phyloP scores from a whole-genome alignment of 108 stramenopile genomes.

The Chaetoceros muelleri region DNA sequence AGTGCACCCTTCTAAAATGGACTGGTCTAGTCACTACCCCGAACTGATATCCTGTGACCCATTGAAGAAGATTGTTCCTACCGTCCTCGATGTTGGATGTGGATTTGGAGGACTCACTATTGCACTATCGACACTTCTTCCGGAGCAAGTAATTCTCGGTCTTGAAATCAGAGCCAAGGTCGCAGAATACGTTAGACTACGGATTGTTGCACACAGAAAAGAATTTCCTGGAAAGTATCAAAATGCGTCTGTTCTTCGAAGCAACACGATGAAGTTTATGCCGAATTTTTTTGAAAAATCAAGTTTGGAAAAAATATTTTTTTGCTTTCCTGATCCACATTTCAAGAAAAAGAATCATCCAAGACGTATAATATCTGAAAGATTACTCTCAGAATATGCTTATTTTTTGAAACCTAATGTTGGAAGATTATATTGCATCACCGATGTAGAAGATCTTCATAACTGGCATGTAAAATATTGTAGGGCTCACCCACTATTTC shows the following conservation, averaged over 20 bases:
- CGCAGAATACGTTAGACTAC: slow-evolving; percentile 88
- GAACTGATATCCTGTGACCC: too few relatives aligned
- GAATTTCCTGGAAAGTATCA: slow-evolving; percentile 64
- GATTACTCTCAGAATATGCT: slow-evolving; percentile 89
- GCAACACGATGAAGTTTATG: slow-evolving; percentile 90
- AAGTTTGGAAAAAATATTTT: slow-evolving; percentile 81
- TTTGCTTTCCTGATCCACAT: slow-evolving; percentile 98
- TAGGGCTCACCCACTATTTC: slow-evolving; percentile 76
- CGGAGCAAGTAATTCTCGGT: slow-evolving; percentile 77
- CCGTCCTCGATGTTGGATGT: slow-evolving; percentile 95
- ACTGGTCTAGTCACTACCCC: slow-evolving; percentile 83
- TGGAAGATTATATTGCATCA: slow-evolving; percentile 86
- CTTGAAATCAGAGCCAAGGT: slow-evolving; percentile 96
- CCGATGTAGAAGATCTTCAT: slow-evolving; percentile 93
- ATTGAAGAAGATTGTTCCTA: slow-evolving; percentile 16
- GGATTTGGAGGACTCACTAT: slow-evolving; percentile 96
- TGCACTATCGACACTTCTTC: slow-evolving; percentile 57
- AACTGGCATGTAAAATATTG: slow-evolving; percentile 90
- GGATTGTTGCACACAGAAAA: slow-evolving; percentile 79
- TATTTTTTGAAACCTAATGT: slow-evolving; percentile 58
- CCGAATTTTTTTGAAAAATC: slow-evolving; percentile 46
- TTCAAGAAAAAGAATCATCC: slow-evolving; percentile 98
- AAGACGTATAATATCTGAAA: slow-evolving; percentile 74
- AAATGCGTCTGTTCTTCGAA: slow-evolving; percentile 79
- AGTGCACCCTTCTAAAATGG: slow-evolving; percentile 57